A percentile compares a stretch with the other conserved stretches of the same genome.
Conservation (phyloP, 1,284 basidiomycete species). For the Rhodofomes roseus region DNA sequence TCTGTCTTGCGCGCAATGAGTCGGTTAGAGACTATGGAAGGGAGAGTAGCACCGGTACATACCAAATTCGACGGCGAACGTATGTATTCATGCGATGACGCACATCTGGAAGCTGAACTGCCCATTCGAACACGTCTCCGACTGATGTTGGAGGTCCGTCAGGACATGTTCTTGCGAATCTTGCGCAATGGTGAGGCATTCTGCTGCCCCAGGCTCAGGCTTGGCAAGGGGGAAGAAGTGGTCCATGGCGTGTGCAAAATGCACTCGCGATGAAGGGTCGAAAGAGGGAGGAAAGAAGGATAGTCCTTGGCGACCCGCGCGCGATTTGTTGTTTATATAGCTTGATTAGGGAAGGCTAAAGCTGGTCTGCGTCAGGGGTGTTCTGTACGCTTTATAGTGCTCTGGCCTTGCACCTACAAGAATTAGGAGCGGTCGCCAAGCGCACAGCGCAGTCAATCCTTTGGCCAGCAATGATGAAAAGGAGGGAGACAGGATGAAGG, state of each 20-base stretch:
- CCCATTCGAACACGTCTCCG: neutral
- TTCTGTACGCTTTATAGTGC: neutral
- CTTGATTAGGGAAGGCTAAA: neutral
- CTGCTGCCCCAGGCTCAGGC: neutral
- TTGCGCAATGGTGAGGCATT: neutral
- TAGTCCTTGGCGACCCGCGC: neutral
- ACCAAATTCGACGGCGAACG: neutral
- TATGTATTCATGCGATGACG: neutral
- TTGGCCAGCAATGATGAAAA: neutral
- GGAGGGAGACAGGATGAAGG: neutral
- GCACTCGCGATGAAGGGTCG: neutral
- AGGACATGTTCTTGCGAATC: neutral
- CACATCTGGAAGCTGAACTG: neutral
- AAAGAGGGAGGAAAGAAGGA: neutral
- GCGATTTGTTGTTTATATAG: neutral
- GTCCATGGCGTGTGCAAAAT: neutral
- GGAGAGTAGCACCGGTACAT: too few relatives aligned
- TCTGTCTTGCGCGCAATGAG: too few relatives aligned
- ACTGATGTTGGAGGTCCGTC: neutral
- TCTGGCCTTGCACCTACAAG: neutral
- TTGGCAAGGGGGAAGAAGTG: neutral
- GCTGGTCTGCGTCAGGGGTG: neutral
- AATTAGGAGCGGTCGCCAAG: neutral
- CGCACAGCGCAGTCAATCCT: neutral
- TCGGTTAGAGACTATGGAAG: too few relatives aligned